Percentiles rank a stretch among this genome's conserved stretches.
Evolutionary conservation across 768 basidiomycete species (phyloP).

Genomic region (Lactarius akahatsu): DNA sequence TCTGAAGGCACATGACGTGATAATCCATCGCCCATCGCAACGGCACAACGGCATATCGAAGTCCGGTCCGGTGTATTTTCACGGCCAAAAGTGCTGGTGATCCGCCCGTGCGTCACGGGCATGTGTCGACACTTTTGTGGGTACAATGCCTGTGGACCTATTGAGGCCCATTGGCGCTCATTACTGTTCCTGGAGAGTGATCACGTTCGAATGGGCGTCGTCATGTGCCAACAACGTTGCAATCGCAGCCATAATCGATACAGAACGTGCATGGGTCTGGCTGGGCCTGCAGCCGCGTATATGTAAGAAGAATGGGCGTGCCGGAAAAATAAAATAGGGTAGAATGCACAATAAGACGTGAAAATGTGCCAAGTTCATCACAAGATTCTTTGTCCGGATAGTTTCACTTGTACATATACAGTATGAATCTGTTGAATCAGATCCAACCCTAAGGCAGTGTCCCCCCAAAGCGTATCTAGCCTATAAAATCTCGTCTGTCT

Average conservation of each 20-base stretch:
- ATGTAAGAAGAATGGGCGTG: neutral
- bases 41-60: too few species aligned
- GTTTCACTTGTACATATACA: neutral
- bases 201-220: neutral
- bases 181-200: conserved; percentile 3
- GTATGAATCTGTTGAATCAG: too few species aligned
- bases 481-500: conserved; percentile 2
- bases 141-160: neutral
- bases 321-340: conserved; percentile 6
- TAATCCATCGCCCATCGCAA: too few species aligned
- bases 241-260: neutral
- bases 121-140: neutral
- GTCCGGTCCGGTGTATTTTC: conserved; percentile 4
- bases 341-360: neutral
- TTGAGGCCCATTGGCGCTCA: neutral
- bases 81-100: neutral
- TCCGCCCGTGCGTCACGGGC: conserved; percentile 12
- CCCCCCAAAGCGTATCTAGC: neutral
- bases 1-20: neutral
- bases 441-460: neutral
- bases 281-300: neutral
- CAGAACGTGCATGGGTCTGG: conserved; percentile 5
- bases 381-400: neutral
- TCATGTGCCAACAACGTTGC: conserved; percentile 3
- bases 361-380: too few species aligned